Evolutionary conservation across 352 stramenopile species (phyloP).

Genomic region (Globisporangium lucens): DNA sequence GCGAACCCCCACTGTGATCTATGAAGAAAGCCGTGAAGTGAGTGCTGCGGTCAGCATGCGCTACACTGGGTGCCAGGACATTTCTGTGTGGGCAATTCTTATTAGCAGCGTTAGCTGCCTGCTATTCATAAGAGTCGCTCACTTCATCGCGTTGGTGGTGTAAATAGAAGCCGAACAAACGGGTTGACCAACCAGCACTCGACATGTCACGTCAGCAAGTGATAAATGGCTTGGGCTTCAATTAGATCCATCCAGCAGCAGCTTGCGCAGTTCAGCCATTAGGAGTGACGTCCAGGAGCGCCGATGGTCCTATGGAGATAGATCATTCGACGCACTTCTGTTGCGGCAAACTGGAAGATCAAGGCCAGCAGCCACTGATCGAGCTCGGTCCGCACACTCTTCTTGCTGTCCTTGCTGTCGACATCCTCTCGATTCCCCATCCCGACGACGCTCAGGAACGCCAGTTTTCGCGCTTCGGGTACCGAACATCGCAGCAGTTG

Average conservation of each 20-base stretch:
- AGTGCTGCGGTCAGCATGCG: background rate
- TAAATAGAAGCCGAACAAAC: background rate
- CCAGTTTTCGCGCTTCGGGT: background rate
- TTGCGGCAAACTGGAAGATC: slow-evolving; percentile 7
- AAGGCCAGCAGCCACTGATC: slow-evolving; percentile 1
- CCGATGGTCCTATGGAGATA: slow-evolving; percentile 2
- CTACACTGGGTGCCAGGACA: background rate
- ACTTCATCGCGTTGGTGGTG: background rate
- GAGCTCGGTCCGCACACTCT: background rate
- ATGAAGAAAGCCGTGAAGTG: background rate
- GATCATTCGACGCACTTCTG: background rate
- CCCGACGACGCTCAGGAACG: background rate
- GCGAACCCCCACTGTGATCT: background rate
- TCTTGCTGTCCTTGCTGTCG: background rate
- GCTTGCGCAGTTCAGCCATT: background rate
- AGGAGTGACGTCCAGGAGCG: slow-evolving; percentile 8
- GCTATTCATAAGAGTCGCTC: background rate
- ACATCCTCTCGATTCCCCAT: background rate
- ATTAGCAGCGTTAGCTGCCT: background rate
- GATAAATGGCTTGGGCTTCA: background rate
- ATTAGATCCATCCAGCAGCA: background rate
- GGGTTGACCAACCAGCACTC: background rate
- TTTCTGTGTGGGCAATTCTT: background rate
- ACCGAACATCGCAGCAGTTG: background rate
- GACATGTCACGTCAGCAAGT: background rate